Evolutionary conservation across 1,284 basidiomycete genomes (phyloP).

Genomic region (Pseudozyma sp.): DNA sequence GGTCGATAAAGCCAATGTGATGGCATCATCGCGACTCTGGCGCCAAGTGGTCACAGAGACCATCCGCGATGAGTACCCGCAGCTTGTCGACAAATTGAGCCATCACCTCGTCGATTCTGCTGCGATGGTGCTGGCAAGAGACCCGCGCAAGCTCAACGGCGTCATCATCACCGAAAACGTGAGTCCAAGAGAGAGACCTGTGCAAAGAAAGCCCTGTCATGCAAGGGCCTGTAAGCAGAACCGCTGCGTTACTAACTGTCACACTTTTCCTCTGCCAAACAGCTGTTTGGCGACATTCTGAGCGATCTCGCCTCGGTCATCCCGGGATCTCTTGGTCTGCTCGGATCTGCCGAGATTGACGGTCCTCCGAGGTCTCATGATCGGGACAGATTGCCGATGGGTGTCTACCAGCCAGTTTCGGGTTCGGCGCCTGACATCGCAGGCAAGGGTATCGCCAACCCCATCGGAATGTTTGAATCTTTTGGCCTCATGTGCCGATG

Average conservation of each 20-base stretch:
- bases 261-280: neutral
- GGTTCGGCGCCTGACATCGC: slow-evolving; percentile 88
- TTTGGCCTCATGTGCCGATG: slow-evolving; percentile 93
- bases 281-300: slow-evolving; percentile 53
- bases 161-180: slow-evolving; percentile 71
- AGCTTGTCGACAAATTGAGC: slow-evolving; percentile 48
- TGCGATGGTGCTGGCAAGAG: slow-evolving; percentile 92
- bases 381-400: slow-evolving; percentile 71
- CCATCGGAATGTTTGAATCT: slow-evolving; percentile 94
- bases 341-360: slow-evolving; percentile 95
- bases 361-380: slow-evolving; percentile 77
- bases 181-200: slow-evolving; percentile 7
- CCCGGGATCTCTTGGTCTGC: slow-evolving; percentile 74
- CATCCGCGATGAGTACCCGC: slow-evolving; percentile 51
- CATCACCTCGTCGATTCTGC: slow-evolving; percentile 92
- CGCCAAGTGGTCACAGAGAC: slow-evolving; percentile 73
- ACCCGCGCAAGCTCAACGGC: slow-evolving; percentile 92
- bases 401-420: slow-evolving; percentile 91
- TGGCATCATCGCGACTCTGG: slow-evolving; percentile 93
- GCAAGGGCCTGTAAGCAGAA: neutral
- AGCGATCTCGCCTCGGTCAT: slow-evolving; percentile 47
- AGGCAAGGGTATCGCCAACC: slow-evolving; percentile 92
- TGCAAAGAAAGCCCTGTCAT: neutral
- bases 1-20: slow-evolving; percentile 97
- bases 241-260: neutral